These are phyloP conservation scores for Talaromyces proteolyticus DNA, from an alignment of 495 filamentous ascomycete genomes.

Conservation along the genomic window DNA sequence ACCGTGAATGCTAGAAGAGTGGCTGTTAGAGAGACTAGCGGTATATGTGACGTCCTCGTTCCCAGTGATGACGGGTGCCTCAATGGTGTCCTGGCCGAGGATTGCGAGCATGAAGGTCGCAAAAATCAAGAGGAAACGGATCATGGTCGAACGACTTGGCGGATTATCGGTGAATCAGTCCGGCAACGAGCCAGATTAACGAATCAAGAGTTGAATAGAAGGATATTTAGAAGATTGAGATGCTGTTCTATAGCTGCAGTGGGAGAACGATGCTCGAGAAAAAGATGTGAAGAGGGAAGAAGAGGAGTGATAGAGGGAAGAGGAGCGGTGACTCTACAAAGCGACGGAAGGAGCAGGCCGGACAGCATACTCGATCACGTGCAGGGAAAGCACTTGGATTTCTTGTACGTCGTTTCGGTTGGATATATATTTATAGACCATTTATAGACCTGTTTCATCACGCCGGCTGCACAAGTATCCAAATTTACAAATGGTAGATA, in stretches of 20 bases:
- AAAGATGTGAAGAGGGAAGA: background rate
- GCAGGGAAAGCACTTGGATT: too few relatives aligned
- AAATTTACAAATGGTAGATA: too few relatives aligned
- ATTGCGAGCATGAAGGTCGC: background rate
- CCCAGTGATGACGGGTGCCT: conserved; percentile 51
- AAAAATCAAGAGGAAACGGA: background rate
- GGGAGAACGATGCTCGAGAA: background rate
- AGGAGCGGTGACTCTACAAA: too few relatives aligned
- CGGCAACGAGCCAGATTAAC: too few relatives aligned
- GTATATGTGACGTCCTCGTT: conserved; percentile 55
- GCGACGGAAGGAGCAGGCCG: too few relatives aligned
- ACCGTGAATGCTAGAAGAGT: conserved; percentile 55
- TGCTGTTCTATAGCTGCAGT: background rate
- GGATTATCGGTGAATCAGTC: background rate
- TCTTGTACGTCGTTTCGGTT: too few relatives aligned
- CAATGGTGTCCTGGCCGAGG: conserved; percentile 26
- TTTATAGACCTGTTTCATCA: too few relatives aligned
- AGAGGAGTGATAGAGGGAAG: background rate
- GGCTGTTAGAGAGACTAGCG: conserved; percentile 50
- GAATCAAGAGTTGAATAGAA: background rate
- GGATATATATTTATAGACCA: too few relatives aligned
- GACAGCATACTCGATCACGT: too few relatives aligned
- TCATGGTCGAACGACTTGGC: background rate
- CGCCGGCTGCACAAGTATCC: too few relatives aligned
- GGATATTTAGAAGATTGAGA: background rate